A percentile compares a stretch with the other conserved stretches of the same genome.
Conservation (phyloP, 495 filamentous ascomycete genomes). For the Venustampulla echinocandica region DNA sequence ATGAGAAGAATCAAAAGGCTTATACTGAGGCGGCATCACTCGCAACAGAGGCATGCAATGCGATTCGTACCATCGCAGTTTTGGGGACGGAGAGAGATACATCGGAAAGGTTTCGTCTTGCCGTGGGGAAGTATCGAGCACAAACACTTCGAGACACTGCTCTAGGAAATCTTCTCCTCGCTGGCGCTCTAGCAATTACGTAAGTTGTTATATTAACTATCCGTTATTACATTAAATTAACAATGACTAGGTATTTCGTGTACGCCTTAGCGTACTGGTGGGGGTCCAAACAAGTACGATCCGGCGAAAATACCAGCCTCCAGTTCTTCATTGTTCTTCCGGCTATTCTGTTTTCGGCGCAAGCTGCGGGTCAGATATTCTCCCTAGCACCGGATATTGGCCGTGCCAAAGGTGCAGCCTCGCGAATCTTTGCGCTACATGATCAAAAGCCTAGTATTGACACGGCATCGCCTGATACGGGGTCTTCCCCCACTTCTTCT, state of each 20-base stretch:
- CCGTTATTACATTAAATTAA: slow-evolving; percentile 25
- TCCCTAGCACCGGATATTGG: slow-evolving; percentile 37
- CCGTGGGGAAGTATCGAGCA: slow-evolving; percentile 31
- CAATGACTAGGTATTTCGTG: slow-evolving; percentile 32
- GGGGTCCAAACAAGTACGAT: slow-evolving; percentile 49
- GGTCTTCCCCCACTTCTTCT: not conserved
- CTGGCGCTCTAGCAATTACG: slow-evolving; percentile 32
- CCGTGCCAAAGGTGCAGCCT: slow-evolving; percentile 14
- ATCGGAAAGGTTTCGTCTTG: slow-evolving; percentile 32
- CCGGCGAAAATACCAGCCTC: slow-evolving; percentile 45
- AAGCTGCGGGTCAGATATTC: slow-evolving; percentile 59
- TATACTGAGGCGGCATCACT: slow-evolving; percentile 47
- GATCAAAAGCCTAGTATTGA: slow-evolving; percentile 19
- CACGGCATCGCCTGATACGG: not conserved
- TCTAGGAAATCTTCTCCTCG: slow-evolving; percentile 45
- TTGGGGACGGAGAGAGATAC: slow-evolving; percentile 42
- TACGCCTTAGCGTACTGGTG: slow-evolving; percentile 64
- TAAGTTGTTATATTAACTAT: slow-evolving; percentile 34
- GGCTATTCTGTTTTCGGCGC: slow-evolving; percentile 53
- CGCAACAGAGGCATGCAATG: slow-evolving; percentile 47
- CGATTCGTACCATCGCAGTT: slow-evolving; percentile 51
- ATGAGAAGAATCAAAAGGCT: slow-evolving; percentile 48
- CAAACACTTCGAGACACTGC: slow-evolving; percentile 26
- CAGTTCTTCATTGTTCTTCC: slow-evolving; percentile 62
- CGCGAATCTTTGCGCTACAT: slow-evolving; percentile 15